A percentile compares a stretch with the other conserved stretches of the same genome.
phyloP scores from a whole-genome alignment of 306 rosid genomes.

The Cucurbita ficifolia region DNA sequence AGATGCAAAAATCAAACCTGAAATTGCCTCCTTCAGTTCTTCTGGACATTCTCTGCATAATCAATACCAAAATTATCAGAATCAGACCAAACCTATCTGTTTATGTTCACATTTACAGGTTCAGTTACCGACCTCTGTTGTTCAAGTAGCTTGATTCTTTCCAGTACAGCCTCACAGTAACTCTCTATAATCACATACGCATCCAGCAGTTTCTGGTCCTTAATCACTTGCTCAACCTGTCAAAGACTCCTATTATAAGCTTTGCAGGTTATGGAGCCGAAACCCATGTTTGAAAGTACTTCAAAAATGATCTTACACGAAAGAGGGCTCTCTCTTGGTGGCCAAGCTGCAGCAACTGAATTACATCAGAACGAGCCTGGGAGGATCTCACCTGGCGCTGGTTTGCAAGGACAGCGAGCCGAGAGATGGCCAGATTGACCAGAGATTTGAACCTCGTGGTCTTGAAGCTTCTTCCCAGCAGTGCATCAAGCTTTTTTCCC shows the following conservation, averaged over 20 bases:
- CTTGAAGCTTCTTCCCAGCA: slow-evolving; percentile 50
- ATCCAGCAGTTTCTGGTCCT: slow-evolving; percentile 72
- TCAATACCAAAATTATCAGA: background rate
- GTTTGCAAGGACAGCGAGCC: slow-evolving; percentile 51
- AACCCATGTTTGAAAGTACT: background rate
- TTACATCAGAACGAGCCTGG: slow-evolving; percentile 51
- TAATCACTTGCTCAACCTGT: slow-evolving; percentile 71
- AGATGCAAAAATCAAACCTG: slow-evolving; percentile 59
- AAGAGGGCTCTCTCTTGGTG: slow-evolving; percentile 67
- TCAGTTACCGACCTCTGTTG: slow-evolving; percentile 42
- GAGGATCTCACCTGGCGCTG: slow-evolving; percentile 42
- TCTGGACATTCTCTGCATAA: slow-evolving; percentile 54
- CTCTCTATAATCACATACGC: slow-evolving; percentile 56
- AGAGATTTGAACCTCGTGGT: slow-evolving; percentile 41
- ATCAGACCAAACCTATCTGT: background rate
- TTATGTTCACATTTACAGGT: background rate
- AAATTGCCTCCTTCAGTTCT: slow-evolving; percentile 58
- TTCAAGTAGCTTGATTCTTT: slow-evolving; percentile 65
- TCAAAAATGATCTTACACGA: slow-evolving; percentile 30
- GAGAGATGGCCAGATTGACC: slow-evolving; percentile 50
- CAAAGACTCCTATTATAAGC: background rate
- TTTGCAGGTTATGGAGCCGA: background rate
- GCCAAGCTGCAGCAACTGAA: slow-evolving; percentile 59
- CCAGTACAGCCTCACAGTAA: slow-evolving; percentile 49
- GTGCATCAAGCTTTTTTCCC: slow-evolving; percentile 66